Conservation (phyloP, 805 yeast species). For the Kurtzmaniella cleridarum region DNA sequence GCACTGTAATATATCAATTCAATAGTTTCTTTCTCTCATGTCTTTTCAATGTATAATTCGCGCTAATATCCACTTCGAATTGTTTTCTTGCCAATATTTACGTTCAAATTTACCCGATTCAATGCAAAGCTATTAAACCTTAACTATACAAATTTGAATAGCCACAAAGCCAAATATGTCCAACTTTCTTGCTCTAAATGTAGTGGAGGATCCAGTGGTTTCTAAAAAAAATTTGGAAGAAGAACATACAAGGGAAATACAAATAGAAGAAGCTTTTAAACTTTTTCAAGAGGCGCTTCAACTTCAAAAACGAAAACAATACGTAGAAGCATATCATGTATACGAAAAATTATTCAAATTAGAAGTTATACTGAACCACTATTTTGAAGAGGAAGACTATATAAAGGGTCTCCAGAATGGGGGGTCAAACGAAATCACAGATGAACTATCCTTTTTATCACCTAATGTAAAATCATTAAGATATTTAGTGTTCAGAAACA, state of each 20-base stretch:
- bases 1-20: no score
- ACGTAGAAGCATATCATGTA: conserved; percentile 43
- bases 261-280: conserved; percentile 79
- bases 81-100: no score
- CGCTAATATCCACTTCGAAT: no score
- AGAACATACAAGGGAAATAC: conserved; percentile 87
- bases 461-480: conserved; percentile 72
- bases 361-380: conserved; percentile 53
- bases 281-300: conserved; percentile 66
- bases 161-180: conserved; percentile 32
- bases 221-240: conserved; percentile 60
- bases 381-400: conserved; percentile 33
- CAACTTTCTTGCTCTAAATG: conserved; percentile 73
- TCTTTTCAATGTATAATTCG: no score
- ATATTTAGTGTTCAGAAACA: conserved; percentile 72
- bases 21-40: no score
- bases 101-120: no score
- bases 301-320: conserved; percentile 48
- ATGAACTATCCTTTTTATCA: conserved; percentile 43
- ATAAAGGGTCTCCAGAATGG: conserved; percentile 38
- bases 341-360: conserved; percentile 64
- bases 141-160: not conserved
- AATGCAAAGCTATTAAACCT: not conserved
- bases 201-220: conserved; percentile 62
- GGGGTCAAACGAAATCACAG: conserved; percentile 23